Percentiles rank a stretch among this genome's conserved stretches.
Evolutionary conservation across 176 grass and related monocot genomes (phyloP).

Genomic region (Musa troglodytarum): DNA sequence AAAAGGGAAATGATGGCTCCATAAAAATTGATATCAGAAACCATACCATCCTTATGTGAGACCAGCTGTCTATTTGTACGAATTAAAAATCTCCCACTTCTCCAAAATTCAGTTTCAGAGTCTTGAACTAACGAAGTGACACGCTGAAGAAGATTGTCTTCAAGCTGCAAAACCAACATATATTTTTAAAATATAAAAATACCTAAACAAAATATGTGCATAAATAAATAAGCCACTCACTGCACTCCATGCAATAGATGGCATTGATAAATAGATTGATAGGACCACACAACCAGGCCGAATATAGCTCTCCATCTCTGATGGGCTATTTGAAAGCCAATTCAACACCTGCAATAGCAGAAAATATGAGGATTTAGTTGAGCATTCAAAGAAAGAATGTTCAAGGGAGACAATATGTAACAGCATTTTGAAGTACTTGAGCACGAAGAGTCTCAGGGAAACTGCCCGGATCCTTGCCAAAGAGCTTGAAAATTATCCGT

Average conservation of each 20-base stretch:
- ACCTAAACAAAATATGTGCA: not conserved
- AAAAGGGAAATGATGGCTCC: not conserved
- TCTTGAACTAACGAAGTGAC: slow-evolving; percentile 56
- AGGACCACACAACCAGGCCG: slow-evolving; percentile 84
- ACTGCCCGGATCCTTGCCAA: slow-evolving; percentile 87
- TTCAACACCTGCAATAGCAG: slow-evolving; percentile 56
- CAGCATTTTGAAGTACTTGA: slow-evolving; percentile 33
- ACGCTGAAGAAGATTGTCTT: slow-evolving; percentile 63
- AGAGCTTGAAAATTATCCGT: slow-evolving; percentile 93
- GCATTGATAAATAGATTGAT: slow-evolving; percentile 87
- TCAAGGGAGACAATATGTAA: not conserved
- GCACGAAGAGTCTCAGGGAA: slow-evolving; percentile 65
- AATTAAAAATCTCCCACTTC: slow-evolving; percentile 82
- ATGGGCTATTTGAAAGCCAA: slow-evolving; percentile 89
- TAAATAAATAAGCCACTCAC: slow-evolving; percentile 24
- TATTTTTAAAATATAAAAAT: too few species aligned
- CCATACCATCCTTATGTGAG: slow-evolving; percentile 84
- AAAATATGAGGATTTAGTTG: not conserved
- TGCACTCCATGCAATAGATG: slow-evolving; percentile 75
- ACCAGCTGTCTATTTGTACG: slow-evolving; percentile 72
- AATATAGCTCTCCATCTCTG: slow-evolving; percentile 96
- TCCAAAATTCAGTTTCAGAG: slow-evolving; percentile 85
- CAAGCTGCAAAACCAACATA: slow-evolving; percentile 45
- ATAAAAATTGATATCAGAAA: not conserved
- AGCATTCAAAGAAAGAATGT: slow-evolving; percentile 2